These are phyloP conservation scores for Diplodia intermedia DNA, from an alignment of 2,329 filamentous ascomycete species.

Conservation along the genomic window DNA sequence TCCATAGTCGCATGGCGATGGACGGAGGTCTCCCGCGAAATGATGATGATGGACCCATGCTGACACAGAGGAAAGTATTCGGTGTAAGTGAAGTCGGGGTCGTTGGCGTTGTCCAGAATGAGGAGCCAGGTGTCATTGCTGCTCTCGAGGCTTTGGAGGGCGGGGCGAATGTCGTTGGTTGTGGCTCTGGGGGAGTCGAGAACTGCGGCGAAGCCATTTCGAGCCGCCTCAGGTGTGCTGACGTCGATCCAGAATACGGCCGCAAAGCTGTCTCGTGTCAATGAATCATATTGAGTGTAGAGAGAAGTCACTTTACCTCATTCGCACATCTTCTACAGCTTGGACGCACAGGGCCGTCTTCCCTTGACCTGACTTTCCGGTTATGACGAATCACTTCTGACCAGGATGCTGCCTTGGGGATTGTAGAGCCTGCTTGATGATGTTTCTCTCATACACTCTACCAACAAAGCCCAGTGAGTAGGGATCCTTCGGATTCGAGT, in stretches of 20 bases:
- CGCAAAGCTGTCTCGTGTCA: not conserved
- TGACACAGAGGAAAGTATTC: not conserved
- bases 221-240: not conserved
- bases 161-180: not conserved
- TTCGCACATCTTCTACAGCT: not conserved
- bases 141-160: not conserved
- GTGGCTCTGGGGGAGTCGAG: not conserved
- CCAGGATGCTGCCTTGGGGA: not conserved
- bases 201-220: not conserved
- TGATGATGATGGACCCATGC: not conserved
- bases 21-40: not conserved
- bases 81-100: not conserved
- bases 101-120: not conserved
- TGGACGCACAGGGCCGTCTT: not conserved
- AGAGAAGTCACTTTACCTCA: not conserved
- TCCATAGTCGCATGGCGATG: not conserved
- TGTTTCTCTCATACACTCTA: not conserved
- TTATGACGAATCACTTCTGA: not conserved
- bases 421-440: not conserved
- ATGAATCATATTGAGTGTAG: not conserved
- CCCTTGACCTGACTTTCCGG: not conserved
- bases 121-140: not conserved
- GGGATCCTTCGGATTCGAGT: too few relatives aligned
- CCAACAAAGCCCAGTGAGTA: not conserved
- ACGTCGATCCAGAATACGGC: not conserved